Base-by-base conservation (phyloP, 1,284 basidiomycete genomes). In the Schizopora paradoxa region DNA sequence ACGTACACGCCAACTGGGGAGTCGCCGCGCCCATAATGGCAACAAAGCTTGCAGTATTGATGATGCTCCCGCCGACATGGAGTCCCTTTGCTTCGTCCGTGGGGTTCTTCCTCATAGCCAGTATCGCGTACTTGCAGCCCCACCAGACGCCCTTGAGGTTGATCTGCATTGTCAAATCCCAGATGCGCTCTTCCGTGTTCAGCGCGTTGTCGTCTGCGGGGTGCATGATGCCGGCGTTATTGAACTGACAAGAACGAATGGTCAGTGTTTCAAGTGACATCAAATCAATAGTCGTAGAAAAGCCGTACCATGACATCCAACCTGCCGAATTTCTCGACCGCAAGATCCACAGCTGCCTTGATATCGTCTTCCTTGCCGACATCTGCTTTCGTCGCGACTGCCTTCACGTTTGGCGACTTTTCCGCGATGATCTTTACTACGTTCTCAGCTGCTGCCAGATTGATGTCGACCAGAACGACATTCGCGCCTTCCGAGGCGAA, bases 121-220 rank as follows among this genome's bases (percentile, higher is more conserved):
- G 72, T 61, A 98, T 93, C 5, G 92, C 94, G 61, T 98, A 86
- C 67, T 97, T 96, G 76, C 88, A 94, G 36, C 95, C 94, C 82
- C 86, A 98, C 94, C 94, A 97, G 49, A 97, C 95, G 45, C 94
- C 94, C 68, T 98, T 98, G 63, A 95, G 80, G 65, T 98, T 98
- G 70, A 97, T 86, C 51, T 80, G 74, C 83, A 94, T 91, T 4
- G 90, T 92, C 47, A 92, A 72, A 64, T 95, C 91, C 93, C 94
- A 97, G 64, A 97, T 91, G 54, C 76, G 82, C 66, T 98, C 94
- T 58, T 95, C 91, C 11, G 94, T 98, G 64, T 91, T 93, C 58
- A 97, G 72, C 5, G 94, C 94, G 61, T 93, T 86, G 62, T 95
- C 93, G 61, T 98, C 94, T 18, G 72, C 79, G 8, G 91, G 84